Conservation (phyloP, 1,139 yeast species). For the Blastobotrys serpentis region DNA sequence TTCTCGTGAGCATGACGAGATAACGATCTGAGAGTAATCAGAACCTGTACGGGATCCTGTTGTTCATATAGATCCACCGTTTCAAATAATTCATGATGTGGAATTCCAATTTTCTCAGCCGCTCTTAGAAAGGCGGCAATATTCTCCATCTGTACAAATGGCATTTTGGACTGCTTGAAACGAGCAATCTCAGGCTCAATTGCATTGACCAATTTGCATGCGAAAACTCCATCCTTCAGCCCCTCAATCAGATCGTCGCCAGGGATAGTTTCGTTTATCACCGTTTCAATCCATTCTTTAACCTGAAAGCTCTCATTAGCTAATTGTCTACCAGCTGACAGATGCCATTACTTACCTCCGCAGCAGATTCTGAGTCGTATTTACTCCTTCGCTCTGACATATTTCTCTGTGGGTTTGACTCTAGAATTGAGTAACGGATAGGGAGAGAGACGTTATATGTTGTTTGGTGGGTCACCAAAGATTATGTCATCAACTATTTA, state of each 20-base stretch:
- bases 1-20: slow-evolving; percentile 59
- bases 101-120: slow-evolving; percentile 68
- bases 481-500: too few species aligned
- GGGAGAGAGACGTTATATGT: too few species aligned
- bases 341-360: slow-evolving; percentile 17
- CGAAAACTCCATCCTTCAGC: slow-evolving; percentile 63
- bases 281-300: slow-evolving; percentile 31
- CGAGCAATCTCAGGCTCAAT: slow-evolving; percentile 46
- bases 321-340: background rate
- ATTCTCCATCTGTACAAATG: slow-evolving; percentile 88
- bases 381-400: slow-evolving; percentile 21
- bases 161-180: slow-evolving; percentile 68
- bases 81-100: slow-evolving; percentile 81
- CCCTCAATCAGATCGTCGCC: slow-evolving; percentile 46
- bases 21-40: slow-evolving; percentile 69
- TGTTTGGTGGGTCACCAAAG: too few species aligned
- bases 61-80: slow-evolving; percentile 75
- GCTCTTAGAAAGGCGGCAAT: slow-evolving; percentile 64
- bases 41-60: slow-evolving; percentile 75
- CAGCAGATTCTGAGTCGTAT: slow-evolving; percentile 26
- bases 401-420: background rate
- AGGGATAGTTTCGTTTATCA: slow-evolving; percentile 28
- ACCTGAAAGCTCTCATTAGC: slow-evolving; percentile 23
- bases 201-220: slow-evolving; percentile 50
- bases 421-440: too few species aligned